These are phyloP conservation scores for Suhomyces kunorum DNA, from an alignment of 1,139 yeast species.

Conservation along the genomic window DNA sequence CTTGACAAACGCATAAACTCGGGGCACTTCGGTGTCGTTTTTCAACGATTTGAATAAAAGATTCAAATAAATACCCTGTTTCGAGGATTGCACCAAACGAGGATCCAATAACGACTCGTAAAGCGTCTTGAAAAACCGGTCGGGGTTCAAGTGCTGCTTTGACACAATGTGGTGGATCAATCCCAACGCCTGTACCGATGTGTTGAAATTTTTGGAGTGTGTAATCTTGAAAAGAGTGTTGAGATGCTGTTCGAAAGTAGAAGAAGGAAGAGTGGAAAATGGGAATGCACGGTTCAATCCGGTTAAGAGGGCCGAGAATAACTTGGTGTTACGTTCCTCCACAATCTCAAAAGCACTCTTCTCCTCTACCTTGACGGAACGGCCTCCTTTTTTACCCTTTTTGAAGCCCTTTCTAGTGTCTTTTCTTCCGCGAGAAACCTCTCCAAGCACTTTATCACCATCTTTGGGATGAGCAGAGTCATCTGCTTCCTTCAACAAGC, in stretches of 20 bases:
- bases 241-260: conserved; percentile 73
- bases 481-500: conserved; percentile 62
- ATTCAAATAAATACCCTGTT: conserved; percentile 86
- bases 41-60: conserved; percentile 81
- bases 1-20: conserved; percentile 89
- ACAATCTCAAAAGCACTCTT: conserved; percentile 70
- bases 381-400: conserved; percentile 75
- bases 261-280: conserved; percentile 74
- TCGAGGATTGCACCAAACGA: conserved; percentile 78
- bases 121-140: conserved; percentile 82
- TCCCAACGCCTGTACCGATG: conserved; percentile 89
- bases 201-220: conserved; percentile 91
- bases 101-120: conserved; percentile 89
- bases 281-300: conserved; percentile 98
- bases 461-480: conserved; percentile 32
- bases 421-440: conserved; percentile 51
- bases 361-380: conserved; percentile 62
- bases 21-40: conserved; percentile 59
- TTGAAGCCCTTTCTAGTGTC: conserved; percentile 53
- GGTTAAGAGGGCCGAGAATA: conserved; percentile 88
- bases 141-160: conserved; percentile 58
- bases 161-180: conserved; percentile 75
- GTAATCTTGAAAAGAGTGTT: conserved; percentile 87
- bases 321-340: conserved; percentile 82
- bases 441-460: conserved; percentile 41